These are phyloP conservation scores for Hymenotorrendiella dingleyae DNA, from an alignment of 2,329 filamentous ascomycete genomes.

Conservation along the genomic window DNA sequence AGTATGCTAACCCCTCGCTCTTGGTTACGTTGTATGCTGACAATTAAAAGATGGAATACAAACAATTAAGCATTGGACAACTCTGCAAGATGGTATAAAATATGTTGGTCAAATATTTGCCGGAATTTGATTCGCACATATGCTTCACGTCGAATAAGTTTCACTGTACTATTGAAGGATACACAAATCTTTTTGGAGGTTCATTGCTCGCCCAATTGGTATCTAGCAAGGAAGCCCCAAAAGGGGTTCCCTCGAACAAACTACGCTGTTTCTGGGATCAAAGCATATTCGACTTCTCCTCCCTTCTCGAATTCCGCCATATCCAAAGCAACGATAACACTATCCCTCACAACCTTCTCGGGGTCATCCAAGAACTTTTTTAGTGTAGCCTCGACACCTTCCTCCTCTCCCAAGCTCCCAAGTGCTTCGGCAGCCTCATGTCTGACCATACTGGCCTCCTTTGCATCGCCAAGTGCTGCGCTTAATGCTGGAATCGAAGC, in stretches of 20 bases:
- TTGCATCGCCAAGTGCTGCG: slow-evolving; percentile 66
- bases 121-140: no score
- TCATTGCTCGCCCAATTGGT: slow-evolving; percentile 29
- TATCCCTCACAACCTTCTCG: slow-evolving; percentile 90
- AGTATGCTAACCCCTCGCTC: slow-evolving; percentile 46
- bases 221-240: no score
- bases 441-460: slow-evolving; percentile 92
- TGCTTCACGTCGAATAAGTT: no score
- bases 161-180: no score
- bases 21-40: slow-evolving; percentile 7
- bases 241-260: no score
- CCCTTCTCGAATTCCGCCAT: slow-evolving; percentile 97
- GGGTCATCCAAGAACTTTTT: slow-evolving; percentile 81
- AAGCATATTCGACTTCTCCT: slow-evolving; percentile 83
- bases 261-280: slow-evolving; percentile 67
- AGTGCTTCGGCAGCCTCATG: slow-evolving; percentile 97
- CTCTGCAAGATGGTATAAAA: no score
- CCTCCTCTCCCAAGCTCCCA: slow-evolving; percentile 87
- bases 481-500: slow-evolving; percentile 92
- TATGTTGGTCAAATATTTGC: no score
- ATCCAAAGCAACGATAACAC: slow-evolving; percentile 89
- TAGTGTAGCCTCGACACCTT: slow-evolving; percentile 82
- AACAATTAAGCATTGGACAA: slow-evolving; percentile 35
- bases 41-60: slow-evolving; percentile 28
- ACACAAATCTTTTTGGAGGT: no score